These are phyloP conservation scores for Candida sojae DNA, from an alignment of 1,139 yeast species.

Conservation along the genomic window DNA sequence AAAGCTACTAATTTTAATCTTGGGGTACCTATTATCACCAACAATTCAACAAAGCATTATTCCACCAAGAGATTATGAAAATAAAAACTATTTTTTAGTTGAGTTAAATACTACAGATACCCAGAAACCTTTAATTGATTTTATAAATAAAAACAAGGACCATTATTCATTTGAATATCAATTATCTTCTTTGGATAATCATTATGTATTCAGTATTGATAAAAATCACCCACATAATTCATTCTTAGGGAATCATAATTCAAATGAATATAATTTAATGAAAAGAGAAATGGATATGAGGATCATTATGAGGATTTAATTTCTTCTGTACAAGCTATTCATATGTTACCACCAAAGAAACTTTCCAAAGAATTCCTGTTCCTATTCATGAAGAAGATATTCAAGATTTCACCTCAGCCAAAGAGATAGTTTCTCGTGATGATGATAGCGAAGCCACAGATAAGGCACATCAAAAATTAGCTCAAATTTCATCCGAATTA, in stretches of 20 bases:
- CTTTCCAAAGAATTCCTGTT: slow-evolving; percentile 51
- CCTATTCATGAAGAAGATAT: slow-evolving; percentile 19
- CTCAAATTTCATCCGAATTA: slow-evolving; percentile 52
- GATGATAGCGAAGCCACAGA: slow-evolving; percentile 4
- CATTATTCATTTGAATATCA: slow-evolving; percentile 54
- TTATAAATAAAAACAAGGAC: slow-evolving; percentile 35
- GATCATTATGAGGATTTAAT: slow-evolving; percentile 29
- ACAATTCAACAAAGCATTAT: slow-evolving; percentile 12
- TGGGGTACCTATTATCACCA: slow-evolving; percentile 10
- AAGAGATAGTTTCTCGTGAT: background rate
- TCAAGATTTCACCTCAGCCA: background rate
- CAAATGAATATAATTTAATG: slow-evolving; percentile 27
- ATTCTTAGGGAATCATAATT: slow-evolving; percentile 38
- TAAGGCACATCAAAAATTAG: slow-evolving; percentile 11
- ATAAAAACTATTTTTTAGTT: slow-evolving; percentile 55
- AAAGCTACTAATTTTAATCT: slow-evolving; percentile 10
- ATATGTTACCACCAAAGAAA: slow-evolving; percentile 49
- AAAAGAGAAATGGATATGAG: slow-evolving; percentile 30
- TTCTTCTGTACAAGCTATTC: slow-evolving; percentile 39
- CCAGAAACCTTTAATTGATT: slow-evolving; percentile 28
- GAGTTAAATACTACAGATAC: slow-evolving; percentile 45
- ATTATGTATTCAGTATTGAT: slow-evolving; percentile 60
- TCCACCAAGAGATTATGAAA: slow-evolving; percentile 40
- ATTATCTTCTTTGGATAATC: slow-evolving; percentile 57
- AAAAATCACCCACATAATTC: slow-evolving; percentile 37